A percentile compares a stretch with the other conserved stretches of the same genome.
phyloP scores from a whole-genome alignment of 306 rosid genomes.

The Citrullus mucosospermus region DNA sequence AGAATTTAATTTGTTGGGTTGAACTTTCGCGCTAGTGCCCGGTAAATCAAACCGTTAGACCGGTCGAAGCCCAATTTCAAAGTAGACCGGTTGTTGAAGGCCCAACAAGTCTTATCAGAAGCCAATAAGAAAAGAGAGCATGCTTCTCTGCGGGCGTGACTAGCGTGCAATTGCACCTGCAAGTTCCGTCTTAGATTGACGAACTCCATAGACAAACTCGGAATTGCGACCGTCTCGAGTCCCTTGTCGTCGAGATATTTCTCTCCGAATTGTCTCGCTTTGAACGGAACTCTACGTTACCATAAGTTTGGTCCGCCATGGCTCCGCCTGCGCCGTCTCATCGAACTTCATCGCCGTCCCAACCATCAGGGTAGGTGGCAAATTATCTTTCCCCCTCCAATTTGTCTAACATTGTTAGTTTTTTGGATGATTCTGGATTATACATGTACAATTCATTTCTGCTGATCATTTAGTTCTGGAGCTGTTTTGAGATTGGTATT shows the following conservation, averaged over 20 bases:
- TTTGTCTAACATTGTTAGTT: neutral
- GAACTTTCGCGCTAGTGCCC: too few relatives aligned
- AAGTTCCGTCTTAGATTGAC: slow-evolving; percentile 7
- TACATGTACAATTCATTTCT: neutral
- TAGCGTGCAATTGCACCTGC: neutral
- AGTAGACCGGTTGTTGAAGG: neutral
- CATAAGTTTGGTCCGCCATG: slow-evolving; percentile 36
- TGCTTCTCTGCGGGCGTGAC: neutral
- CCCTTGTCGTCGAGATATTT: slow-evolving; percentile 17
- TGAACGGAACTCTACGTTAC: neutral
- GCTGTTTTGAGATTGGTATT: slow-evolving; percentile 1
- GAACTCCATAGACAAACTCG: neutral
- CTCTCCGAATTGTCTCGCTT: slow-evolving; percentile 4
- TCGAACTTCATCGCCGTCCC: slow-evolving; percentile 92
- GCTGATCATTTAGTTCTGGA: neutral
- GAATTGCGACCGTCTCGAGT: neutral
- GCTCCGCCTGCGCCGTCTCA: slow-evolving; percentile 80
- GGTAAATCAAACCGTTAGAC: too few relatives aligned
- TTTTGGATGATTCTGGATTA: neutral
- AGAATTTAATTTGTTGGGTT: too few relatives aligned
- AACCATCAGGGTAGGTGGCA: slow-evolving; percentile 78
- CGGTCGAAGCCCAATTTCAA: neutral
- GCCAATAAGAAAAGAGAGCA: neutral
- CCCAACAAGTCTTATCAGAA: neutral
- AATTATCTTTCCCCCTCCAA: slow-evolving; percentile 7